Evolutionary conservation across 202 grass and related monocot species (phyloP), one percentile per base, ranked within the genome.

Genomic region (Zoysia matrella): DNA sequence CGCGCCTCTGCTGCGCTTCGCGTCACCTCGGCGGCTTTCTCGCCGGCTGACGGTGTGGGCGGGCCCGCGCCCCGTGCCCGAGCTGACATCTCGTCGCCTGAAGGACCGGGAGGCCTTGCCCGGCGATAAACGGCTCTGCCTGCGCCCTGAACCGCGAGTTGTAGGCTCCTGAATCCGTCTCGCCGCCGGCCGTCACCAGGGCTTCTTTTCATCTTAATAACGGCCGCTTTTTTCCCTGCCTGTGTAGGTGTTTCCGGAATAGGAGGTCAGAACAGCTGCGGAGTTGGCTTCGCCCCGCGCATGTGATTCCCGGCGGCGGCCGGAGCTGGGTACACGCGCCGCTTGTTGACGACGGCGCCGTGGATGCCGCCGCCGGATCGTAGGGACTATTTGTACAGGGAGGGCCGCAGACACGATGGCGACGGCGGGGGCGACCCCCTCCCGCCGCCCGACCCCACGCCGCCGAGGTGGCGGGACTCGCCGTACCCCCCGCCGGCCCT

Each of bases 291-390:
- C 18, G 8, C 79, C 75, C 42, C 55, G 83, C 69, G 68, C 40
- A 90, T 90, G 88, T 75, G 83, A 86, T 79, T 79, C 72, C 73
- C 67, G 61, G 78, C 87, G 67, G 73, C 47, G 53, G 69, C 74
- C 75, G 79, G 71, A 86, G 63, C 84, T 81, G 22, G 66, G 75
- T 46, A 87, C 50, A 72, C 64, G 61, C 2, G 43, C 51, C 42
- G 74, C 73, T 67, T 67, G 74, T 36, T 36, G 50, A 71, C 71
- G 64, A 69, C 74, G 68, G 61, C 74, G 79, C 44, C 86, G 83
- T 94, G 88, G 83, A 95, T 95, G 93, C 85, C 90, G 65, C 89
- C 93, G 75, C 84, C 86, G 74, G 93, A 95, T 92, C 93, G 93
- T 40, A 69, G 83, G 85, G 93, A 95, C 6, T 83, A 88, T 10